Evolutionary conservation across 148 eudicot genomes (phyloP).

Genomic region (Arctostaphylos glauca): DNA sequence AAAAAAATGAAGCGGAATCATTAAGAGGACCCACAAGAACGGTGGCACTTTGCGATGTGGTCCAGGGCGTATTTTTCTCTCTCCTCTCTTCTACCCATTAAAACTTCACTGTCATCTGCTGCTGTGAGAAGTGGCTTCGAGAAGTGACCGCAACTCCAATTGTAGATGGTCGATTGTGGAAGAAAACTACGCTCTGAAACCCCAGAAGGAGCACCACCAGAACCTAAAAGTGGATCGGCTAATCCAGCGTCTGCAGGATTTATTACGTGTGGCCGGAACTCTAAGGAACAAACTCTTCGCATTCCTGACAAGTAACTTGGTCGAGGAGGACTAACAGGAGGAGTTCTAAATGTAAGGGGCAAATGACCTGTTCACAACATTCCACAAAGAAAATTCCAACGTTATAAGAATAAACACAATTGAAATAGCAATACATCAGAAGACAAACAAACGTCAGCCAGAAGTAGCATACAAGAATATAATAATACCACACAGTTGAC

Average conservation of each 20-base stretch:
- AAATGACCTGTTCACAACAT: constrained; percentile 51
- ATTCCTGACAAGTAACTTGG: constrained; percentile 73
- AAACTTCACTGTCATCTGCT: constrained; percentile 75
- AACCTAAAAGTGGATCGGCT: constrained; percentile 78
- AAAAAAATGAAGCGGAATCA: background rate
- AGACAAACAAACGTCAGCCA: background rate
- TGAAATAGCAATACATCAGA: background rate
- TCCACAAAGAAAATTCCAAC: background rate
- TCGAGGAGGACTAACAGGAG: constrained; percentile 97
- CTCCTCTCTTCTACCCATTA: constrained; percentile 66
- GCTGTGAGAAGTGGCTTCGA: constrained; percentile 91
- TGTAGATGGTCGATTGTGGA: constrained; percentile 89
- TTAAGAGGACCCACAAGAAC: constrained; percentile 55
- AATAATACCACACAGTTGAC: background rate
- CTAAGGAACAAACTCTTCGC: constrained; percentile 88
- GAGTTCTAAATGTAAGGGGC: constrained; percentile 84
- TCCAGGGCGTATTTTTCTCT: constrained; percentile 77
- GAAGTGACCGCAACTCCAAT: constrained; percentile 95
- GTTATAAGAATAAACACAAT: background rate
- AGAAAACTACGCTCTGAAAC: constrained; percentile 76
- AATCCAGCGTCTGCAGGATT: constrained; percentile 80
- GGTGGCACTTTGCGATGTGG: constrained; percentile 80
- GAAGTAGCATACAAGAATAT: background rate
- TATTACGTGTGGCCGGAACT: constrained; percentile 75
- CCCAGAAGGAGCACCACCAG: constrained; percentile 30